Evolutionary conservation across 306 rosid genomes (phyloP).

Genomic region (Elaeagnus macrophylla): DNA sequence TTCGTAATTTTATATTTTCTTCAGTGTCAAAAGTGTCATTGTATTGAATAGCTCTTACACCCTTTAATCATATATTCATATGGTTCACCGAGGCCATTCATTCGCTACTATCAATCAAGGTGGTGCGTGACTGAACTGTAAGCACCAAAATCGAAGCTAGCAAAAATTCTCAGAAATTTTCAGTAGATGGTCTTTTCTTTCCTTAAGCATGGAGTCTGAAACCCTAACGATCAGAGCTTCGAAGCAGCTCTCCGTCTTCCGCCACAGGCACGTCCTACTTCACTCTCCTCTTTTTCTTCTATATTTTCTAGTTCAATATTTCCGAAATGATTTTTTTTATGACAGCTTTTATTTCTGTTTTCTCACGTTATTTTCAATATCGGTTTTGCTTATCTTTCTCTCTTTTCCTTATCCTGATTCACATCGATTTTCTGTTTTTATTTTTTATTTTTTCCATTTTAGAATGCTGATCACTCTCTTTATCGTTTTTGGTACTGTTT

Average conservation of each 20-base stretch:
- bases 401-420: background rate
- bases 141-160: conserved; percentile 6
- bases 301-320: conserved; percentile 13
- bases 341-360: background rate
- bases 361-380: background rate
- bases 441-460: background rate
- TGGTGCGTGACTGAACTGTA: conserved; percentile 5
- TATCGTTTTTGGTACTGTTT: background rate
- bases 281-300: conserved; percentile 2
- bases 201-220: conserved; percentile 26
- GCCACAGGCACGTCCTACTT: conserved; percentile 21
- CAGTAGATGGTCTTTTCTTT: conserved; percentile 20
- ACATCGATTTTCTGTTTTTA: background rate
- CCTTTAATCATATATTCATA: too few relatives aligned
- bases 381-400: background rate
- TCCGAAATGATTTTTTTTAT: background rate
- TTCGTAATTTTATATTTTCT: too few relatives aligned
- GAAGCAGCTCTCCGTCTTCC: conserved; percentile 11
- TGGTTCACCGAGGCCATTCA: conserved; percentile 13
- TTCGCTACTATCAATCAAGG: conserved; percentile 20
- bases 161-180: background rate
- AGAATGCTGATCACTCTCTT: conserved; percentile 1
- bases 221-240: conserved; percentile 26
- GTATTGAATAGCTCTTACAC: too few relatives aligned
- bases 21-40: too few relatives aligned